Conservation (phyloP, 768 basidiomycete genomes). For the Sarcomyxa edulis region DNA sequence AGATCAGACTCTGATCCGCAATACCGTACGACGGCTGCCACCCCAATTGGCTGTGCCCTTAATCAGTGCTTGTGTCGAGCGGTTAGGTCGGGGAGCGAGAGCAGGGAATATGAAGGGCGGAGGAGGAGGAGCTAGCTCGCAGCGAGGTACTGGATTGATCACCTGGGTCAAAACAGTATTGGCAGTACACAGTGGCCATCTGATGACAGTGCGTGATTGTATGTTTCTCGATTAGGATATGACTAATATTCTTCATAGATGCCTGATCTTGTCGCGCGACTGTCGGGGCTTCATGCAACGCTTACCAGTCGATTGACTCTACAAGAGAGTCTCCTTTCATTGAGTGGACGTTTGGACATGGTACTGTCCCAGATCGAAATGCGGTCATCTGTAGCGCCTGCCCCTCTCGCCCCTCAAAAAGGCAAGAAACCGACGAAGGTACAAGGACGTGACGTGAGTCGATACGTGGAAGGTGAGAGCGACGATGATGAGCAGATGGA, state of each 20-base stretch:
- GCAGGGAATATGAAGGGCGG: conserved; percentile 73
- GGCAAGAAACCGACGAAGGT: conserved; percentile 28
- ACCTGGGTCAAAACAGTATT: conserved; percentile 81
- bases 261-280: conserved; percentile 84
- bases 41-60: conserved; percentile 83
- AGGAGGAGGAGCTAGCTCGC: conserved; percentile 74
- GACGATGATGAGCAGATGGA: conserved; percentile 55
- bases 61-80: conserved; percentile 83
- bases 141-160: conserved; percentile 64
- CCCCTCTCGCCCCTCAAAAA: conserved; percentile 40
- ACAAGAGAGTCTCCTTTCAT: conserved; percentile 77
- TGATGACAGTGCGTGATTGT: conserved; percentile 77
- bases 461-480: conserved; percentile 26
- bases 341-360: conserved; percentile 90
- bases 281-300: conserved; percentile 80
- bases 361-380: conserved; percentile 92
- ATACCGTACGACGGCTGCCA: conserved; percentile 83
- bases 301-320: conserved; percentile 75
- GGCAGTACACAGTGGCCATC: conserved; percentile 80
- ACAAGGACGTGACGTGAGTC: conserved; percentile 21
- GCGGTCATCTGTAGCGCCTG: conserved; percentile 68
- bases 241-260: conserved; percentile 46
- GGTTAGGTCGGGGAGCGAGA: conserved; percentile 71
- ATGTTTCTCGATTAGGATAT: conserved; percentile 2
- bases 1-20: conserved; percentile 72